Evolutionary conservation across 768 basidiomycete genomes (phyloP), one percentile per base, ranked within the genome.

Genomic region (Multifurca ochricompacta): DNA sequence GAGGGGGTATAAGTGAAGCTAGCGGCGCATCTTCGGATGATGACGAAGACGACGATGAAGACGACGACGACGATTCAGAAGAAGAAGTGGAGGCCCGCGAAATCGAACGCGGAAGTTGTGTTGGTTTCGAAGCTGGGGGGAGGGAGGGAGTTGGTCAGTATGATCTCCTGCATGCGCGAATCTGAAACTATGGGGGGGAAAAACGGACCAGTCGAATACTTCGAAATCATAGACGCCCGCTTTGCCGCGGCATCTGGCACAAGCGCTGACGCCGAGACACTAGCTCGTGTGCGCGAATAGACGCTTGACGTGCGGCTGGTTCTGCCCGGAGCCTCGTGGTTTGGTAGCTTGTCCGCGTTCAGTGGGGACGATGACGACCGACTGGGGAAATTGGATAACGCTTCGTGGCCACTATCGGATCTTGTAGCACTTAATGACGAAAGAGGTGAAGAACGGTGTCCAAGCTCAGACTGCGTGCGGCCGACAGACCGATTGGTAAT

Each of bases 11-110:
- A 32, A 87, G 71, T 1, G 70, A 73, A 1, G 83, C 81, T 32
- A 91, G 73, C 11, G 87, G 87, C 2, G 80, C 77, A 59, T 82
- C 73, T 54, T 85, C 77, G 1, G 66, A 70, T n/a, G 74, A 73
- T 48, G 79, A 80, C 23, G 75, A 77, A 31, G 67, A 66, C 10
- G 10, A 23, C 10, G 40, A 41, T 13, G 41, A 42, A 4, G 41
- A 30, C 3, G 43, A 14, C 11, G 41, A 37, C 6, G 67, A 65
- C 18, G 68, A 65, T 13, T 67, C 65, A 7, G 62, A 63, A 18
- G 62, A 63, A 18, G 62, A 63, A 25, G 55, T 59, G 1, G 63
- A 59, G 14, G 47, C 39, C 16, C 59, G 59, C 7, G 63, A 60
- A 58, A 70, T 41, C 8, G 58, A 34, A 28, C 58, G 57, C 28